Evolutionary conservation across 2,329 filamentous ascomycete species (phyloP), one percentile per base, ranked within the genome.

Genomic region (Fusarium albosuccineum): DNA sequence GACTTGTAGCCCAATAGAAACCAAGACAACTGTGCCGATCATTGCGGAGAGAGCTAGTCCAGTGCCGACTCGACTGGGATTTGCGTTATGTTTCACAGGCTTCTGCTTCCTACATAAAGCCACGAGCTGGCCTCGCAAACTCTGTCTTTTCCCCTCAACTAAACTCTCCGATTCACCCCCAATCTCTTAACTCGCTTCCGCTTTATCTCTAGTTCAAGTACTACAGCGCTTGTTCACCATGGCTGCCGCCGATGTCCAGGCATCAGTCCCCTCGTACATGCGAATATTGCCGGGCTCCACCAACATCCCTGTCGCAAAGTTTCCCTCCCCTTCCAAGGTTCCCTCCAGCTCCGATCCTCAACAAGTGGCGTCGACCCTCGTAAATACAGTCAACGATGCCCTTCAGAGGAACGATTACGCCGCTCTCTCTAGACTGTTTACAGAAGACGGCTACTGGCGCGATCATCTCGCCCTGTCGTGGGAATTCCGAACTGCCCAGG

Each of bases 391-490:
- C 68, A 86, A 86, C 68, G 60, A 75, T 8, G 73, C 74, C 1
- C 61, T 88, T 1, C 57, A 68, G 5, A 72, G 67, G 10, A 71
- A 77, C 3, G 77, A 85, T 52, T 71, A 78, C 41, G 37, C 65
- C 2, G 69, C 71, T 2, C 41, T 83, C 0, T 70, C 79, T 0
- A 55, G 67, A 4, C 52, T 71, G 29, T 73, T 73, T 41, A 46
- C 79, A 3, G 66, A 77, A 1, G 77, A 83, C 17, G 82, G 84
- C 57, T 87, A 82, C 74, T 89, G 86, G 87, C 82, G 87, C 9
- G 87, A 89, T 67, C 85, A 88, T 42, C 77, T 89, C 0, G 83
- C 82, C 17, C 72, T 89, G 1, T 82, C 85, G 0, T 89, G 86
- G 87, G 82, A 84, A 40, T 83, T 87, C 45, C 83, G 81, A 57